Evolutionary conservation across 371 early-diverging fungal species (phyloP), one percentile per base, ranked within the genome.

Genomic region (Mucor circinelloides): DNA sequence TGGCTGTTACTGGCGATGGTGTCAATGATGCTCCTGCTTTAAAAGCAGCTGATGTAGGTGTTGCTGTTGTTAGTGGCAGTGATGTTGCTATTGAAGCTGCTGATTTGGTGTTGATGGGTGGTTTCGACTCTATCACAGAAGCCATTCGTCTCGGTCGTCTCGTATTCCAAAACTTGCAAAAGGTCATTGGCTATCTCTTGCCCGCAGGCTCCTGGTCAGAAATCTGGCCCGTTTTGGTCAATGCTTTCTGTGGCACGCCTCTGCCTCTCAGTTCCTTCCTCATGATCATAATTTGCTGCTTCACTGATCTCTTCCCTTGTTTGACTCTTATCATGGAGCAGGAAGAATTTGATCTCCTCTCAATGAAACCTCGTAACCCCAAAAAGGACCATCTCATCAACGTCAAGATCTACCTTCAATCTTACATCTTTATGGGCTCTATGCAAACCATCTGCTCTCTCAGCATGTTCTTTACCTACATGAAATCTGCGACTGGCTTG

Each of bases 21-120:
- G 95, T 94, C 42, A 97, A 97, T 71, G 98, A 97, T 73, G 88
- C 93, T 54, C 94, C 94, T 7, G 95, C 94, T 31, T 80, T 91
- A 54, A 87, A 85, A 55, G 84, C 82, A 42, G 93, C 94, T 17
- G 85, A 92, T 70, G 87, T 94, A 7, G 93, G 93, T 60, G 80
- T 95, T 13, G 89, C 94, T 40, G 84, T 95, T 74, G 89, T 89
- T 6, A 69, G 80, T 60, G 90, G 91, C 23, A 89, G 89, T 10
- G 91, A 93, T 67, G 91, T 91, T 8, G 90, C 93, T 36, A 91
- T 89, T 66, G 91, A 91, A 63, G 92, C 92, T 8, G 88, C 88
- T 7, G 87, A 88, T 68, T 80, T 92, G 72, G 85, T 91, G 23
- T 76, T 91, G 30, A 78, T 91, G 23, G 89, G 89, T 69, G 86